These are phyloP conservation scores for Draba incana DNA, from an alignment of 345 rosid genomes.

Conservation along the genomic window DNA sequence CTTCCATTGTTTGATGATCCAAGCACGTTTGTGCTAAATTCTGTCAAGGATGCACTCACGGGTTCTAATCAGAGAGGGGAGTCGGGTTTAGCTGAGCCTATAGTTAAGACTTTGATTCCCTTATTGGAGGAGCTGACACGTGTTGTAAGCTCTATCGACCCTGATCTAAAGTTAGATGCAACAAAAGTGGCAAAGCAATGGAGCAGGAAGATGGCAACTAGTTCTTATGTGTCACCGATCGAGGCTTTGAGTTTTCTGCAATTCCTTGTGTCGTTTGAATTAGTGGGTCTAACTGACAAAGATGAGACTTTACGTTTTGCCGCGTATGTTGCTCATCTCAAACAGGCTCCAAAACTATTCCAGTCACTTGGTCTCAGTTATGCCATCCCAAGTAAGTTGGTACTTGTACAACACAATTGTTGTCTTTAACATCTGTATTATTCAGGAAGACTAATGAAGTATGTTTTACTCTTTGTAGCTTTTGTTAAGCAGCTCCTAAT, in stretches of 20 bases:
- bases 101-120: constrained; percentile 16
- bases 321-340: constrained; percentile 20
- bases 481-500: constrained; percentile 16
- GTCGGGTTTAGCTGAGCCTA: constrained; percentile 27
- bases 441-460: constrained; percentile 14
- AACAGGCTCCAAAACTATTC: constrained; percentile 39
- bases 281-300: not conserved
- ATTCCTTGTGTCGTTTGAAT: constrained; percentile 32
- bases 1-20: constrained; percentile 13
- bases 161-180: constrained; percentile 16
- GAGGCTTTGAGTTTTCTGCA: constrained; percentile 37
- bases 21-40: constrained; percentile 13
- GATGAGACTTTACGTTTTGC: constrained; percentile 10
- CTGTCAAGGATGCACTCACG: constrained; percentile 18
- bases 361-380: constrained; percentile 28
- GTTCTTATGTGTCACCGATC: constrained; percentile 7
- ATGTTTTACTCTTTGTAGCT: constrained; percentile 15
- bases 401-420: constrained; percentile 1
- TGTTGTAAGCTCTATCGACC: constrained; percentile 10
- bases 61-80: constrained; percentile 31
- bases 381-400: constrained; percentile 29
- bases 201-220: constrained; percentile 22
- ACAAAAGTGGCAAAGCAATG: constrained; percentile 28
- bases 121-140: constrained; percentile 32
- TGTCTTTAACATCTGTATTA: not conserved